Percentiles rank a stretch among this genome's conserved stretches.
Conservation (phyloP, 345 rosid genomes). For the Ailanthus altissimus region DNA sequence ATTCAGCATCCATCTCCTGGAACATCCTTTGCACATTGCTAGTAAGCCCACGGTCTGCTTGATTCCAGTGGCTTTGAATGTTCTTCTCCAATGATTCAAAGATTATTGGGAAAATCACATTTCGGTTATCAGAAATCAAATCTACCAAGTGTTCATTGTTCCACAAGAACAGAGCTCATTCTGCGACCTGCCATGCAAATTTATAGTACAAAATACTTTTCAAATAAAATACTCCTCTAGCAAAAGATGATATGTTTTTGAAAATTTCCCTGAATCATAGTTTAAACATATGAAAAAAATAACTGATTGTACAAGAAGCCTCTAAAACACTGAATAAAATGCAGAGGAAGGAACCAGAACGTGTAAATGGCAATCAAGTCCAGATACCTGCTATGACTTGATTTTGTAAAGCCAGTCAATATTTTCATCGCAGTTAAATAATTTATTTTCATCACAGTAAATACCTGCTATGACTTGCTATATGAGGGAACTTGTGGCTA, state of each 20-base stretch:
- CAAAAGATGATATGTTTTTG: neutral
- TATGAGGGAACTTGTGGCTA: neutral
- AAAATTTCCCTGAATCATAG: neutral
- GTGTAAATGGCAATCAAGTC: neutral
- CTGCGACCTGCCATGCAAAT: constrained; percentile 57
- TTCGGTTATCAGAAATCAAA: constrained; percentile 49
- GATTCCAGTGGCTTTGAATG: constrained; percentile 61
- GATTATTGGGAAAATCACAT: constrained; percentile 54
- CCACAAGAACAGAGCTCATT: constrained; percentile 66
- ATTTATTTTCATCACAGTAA: no score
- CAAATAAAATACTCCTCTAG: neutral
- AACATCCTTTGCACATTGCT: constrained; percentile 56
- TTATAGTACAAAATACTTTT: neutral
- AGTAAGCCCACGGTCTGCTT: constrained; percentile 53
- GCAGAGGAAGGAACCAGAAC: neutral
- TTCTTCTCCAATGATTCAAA: constrained; percentile 62
- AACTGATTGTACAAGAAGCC: neutral
- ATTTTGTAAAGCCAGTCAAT: neutral
- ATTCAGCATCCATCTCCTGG: constrained; percentile 41
- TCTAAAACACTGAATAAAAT: neutral
- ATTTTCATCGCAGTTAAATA: neutral
- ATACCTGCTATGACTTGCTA: no score
- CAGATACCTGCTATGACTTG: neutral
- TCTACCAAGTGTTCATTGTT: constrained; percentile 59
- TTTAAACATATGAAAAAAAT: neutral